Evolutionary conservation across 2,329 filamentous ascomycete genomes (phyloP), one percentile per base, ranked within the genome.

Genomic region (Curvularia sp.): DNA sequence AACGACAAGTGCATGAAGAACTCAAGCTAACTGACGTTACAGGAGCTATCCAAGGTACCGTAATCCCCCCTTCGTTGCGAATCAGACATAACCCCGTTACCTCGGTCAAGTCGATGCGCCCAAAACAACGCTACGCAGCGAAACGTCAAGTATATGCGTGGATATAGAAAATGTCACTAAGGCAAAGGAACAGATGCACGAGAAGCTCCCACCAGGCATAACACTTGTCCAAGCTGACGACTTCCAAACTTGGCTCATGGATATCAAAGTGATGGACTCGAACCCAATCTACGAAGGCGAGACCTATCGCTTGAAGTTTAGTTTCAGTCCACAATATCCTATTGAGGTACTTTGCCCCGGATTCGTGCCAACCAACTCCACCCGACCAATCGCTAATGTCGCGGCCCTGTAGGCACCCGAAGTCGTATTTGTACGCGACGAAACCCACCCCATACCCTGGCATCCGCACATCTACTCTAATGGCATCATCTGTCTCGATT

Each of bases 391-490:
- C 9, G 25, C 56, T 55, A 23, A 57, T 47, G 15, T 8, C 2
- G n/a, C 23, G 42, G n/a, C 5, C 38, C 10, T 19, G 10, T 15
- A 96, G 94, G 90, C 95, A 0, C 95, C 95, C 23, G 95, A 99
- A 82, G 95, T 98, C 65, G 90, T 91, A 55, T 99, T 99, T 74
- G 83, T 92, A 54, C 83, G 87, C 68, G 80, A 86, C 52, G 77
- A 86, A 32, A 70, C 71, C 38, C 83, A 85, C 41, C 80, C 83
- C 2, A 93, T 99, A 70, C 95, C 95, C 1, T 93, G 97, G 77
- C 95, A 99, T 73, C 95, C 95, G 3, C 95, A 99, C 80, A 91
- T 99, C 78, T 99, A 99, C 81, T 95, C 91, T 69, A 99, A 99
- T 78, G 95, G 95, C 69, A 97, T 98, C 77, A 99, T 99, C 74